Evolutionary conservation across 2,329 filamentous ascomycete genomes (phyloP).

Genomic region (Verruconis gallopava): DNA sequence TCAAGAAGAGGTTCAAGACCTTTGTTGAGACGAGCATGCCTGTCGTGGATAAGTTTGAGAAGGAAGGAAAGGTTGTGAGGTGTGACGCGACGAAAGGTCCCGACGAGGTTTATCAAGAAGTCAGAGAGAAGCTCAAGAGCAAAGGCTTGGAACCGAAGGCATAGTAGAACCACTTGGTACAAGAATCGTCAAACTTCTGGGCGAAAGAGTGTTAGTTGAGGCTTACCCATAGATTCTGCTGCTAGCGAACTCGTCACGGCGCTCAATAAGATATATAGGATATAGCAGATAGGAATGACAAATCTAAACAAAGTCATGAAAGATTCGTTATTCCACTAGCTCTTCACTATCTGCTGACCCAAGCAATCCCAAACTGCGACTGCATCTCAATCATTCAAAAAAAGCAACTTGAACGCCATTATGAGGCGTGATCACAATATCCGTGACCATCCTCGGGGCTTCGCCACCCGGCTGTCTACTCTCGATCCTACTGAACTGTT

Average conservation of each 20-base stretch:
- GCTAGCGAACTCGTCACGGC: too few species aligned
- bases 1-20: conserved; percentile 88
- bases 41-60: conserved; percentile 74
- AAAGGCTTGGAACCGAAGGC: conserved; percentile 24
- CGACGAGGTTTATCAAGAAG: conserved; percentile 48
- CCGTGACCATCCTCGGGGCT: background rate
- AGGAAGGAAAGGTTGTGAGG: conserved; percentile 65
- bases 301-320: too few species aligned
- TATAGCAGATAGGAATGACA: too few species aligned
- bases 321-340: too few species aligned
- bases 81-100: conserved; percentile 58
- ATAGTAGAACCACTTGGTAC: background rate
- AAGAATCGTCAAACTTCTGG: too few species aligned
- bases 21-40: conserved; percentile 97
- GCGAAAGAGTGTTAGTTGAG: too few species aligned
- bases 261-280: too few species aligned
- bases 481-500: conserved; percentile 20
- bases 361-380: too few species aligned
- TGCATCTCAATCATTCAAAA: too few species aligned
- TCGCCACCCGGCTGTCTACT: background rate
- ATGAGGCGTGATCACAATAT: background rate
- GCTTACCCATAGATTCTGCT: too few species aligned
- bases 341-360: too few species aligned
- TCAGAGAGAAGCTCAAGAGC: conserved; percentile 34
- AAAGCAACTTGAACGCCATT: background rate